These are phyloP conservation scores for Fusarium aywerte DNA, from an alignment of 2,329 filamentous ascomycete genomes.

Conservation along the genomic window DNA sequence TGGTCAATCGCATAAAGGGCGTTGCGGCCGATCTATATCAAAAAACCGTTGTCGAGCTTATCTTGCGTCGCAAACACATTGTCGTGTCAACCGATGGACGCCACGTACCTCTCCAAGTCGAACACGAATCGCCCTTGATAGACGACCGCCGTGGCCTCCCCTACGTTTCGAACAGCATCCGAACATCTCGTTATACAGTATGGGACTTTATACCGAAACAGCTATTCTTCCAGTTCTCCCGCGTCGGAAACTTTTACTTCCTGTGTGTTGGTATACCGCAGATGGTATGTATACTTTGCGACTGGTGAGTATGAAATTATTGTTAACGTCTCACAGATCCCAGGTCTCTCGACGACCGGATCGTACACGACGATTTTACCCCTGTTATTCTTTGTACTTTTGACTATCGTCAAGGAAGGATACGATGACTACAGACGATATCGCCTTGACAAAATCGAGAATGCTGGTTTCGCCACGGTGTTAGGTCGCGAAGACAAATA, in stretches of 20 bases:
- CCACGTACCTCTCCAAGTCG: constrained; percentile 57
- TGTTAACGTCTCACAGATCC: constrained; percentile 57
- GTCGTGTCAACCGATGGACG: constrained; percentile 78
- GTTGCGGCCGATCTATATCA: constrained; percentile 49
- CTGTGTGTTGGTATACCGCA: constrained; percentile 85
- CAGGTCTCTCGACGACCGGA: constrained; percentile 79
- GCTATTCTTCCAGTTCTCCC: constrained; percentile 85
- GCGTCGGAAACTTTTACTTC: constrained; percentile 89
- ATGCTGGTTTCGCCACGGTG: constrained; percentile 64
- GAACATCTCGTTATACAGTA: constrained; percentile 83
- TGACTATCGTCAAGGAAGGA: constrained; percentile 87
- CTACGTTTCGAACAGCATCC: constrained; percentile 72
- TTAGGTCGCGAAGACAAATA: constrained; percentile 54
- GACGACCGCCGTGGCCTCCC: constrained; percentile 62
- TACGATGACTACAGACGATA: constrained; percentile 87
- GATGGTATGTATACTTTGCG: constrained; percentile 57
- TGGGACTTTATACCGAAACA: constrained; percentile 90
- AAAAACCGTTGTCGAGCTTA: constrained; percentile 56
- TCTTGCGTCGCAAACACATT: constrained; percentile 74
- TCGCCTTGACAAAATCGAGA: constrained; percentile 83
- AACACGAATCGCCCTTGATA: constrained; percentile 55
- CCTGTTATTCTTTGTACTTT: constrained; percentile 77
- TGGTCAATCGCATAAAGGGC: constrained; percentile 39
- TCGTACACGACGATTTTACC: constrained; percentile 80
- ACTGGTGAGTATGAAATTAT: neutral